phyloP scores from a whole-genome alignment of 1,284 basidiomycete species.

The Schizopora paradoxa region DNA sequence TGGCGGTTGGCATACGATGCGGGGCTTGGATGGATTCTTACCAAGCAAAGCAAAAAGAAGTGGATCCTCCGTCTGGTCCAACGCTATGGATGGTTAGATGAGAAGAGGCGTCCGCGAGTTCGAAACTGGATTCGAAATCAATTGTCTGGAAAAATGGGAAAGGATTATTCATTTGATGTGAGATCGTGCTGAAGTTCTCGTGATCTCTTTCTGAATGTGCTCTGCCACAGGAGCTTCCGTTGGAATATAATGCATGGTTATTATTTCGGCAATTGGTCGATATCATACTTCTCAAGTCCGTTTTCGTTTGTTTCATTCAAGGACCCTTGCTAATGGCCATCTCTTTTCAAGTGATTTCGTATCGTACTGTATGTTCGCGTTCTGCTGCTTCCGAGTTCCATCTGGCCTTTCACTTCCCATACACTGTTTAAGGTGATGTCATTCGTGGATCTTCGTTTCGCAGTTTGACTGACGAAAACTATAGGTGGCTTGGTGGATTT shows the following conservation, averaged over 20 bases:
- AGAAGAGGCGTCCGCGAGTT: slow-evolving; percentile 54
- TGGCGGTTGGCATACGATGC: slow-evolving; percentile 92
- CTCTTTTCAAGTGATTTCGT: slow-evolving; percentile 72
- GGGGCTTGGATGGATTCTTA: slow-evolving; percentile 90
- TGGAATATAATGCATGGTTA: slow-evolving; percentile 91
- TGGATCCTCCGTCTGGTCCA: slow-evolving; percentile 88
- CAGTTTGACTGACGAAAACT: slow-evolving; percentile 10
- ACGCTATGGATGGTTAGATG: slow-evolving; percentile 84
- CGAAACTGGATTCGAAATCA: slow-evolving; percentile 84
- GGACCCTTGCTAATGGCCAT: slow-evolving; percentile 12
- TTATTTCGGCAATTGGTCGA: slow-evolving; percentile 90
- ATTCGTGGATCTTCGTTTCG: not conserved
- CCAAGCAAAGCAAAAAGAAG: slow-evolving; percentile 88
- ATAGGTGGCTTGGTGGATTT: slow-evolving; percentile 83
- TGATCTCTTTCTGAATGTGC: slow-evolving; percentile 6
- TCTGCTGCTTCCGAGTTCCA: slow-evolving; percentile 82
- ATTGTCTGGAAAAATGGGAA: slow-evolving; percentile 90
- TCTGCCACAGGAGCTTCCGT: slow-evolving; percentile 60
- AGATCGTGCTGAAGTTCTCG: slow-evolving; percentile 26
- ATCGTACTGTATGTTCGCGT: slow-evolving; percentile 94
- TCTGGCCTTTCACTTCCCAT: slow-evolving; percentile 67
- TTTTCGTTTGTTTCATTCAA: slow-evolving; percentile 18
- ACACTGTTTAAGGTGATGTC: slow-evolving; percentile 66
- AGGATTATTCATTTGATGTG: slow-evolving; percentile 89
- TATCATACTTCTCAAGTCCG: slow-evolving; percentile 90